Evolutionary conservation across 2,329 filamentous ascomycete species (phyloP), one percentile per base, ranked within the genome.

Genomic region (Xylaria multiplex): DNA sequence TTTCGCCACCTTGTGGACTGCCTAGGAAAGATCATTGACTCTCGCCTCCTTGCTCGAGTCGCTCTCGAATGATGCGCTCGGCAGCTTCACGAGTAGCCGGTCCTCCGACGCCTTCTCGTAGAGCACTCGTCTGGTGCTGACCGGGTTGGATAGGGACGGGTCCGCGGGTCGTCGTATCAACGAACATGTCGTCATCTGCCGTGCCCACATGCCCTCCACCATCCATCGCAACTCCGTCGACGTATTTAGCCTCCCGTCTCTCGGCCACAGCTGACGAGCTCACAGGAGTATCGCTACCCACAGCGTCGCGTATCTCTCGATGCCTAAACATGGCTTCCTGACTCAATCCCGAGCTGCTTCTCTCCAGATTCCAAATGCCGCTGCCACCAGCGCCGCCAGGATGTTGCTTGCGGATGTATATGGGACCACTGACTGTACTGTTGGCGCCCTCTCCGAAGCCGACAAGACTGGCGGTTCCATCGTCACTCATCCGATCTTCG

Each of bases 371-470:
- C 81, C 81, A 85, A 6, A 74, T 66, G 3, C 71, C 74, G 5
- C 67, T 65, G 7, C 71, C 71, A 32, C 73, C 75, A 22, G 65
- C 76, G 65, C 72, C 79, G 69, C 75, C 80, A 70, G 81, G 83
- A 69, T 79, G 78, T 57, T 82, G 78, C 54, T 85, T 77, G 66
- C 85, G 80, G 77, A 86, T 82, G 80, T 91, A 86, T 75, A 91
- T 91, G 45, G 92, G 92, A 0, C 93, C 93, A 66, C 90, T 93
- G 64, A 94, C 90, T 5, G 93, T 93, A 77, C 91, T 93, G 71
- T 91, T 92, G 9, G 95, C 94, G 40, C 94, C 95, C 78, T 97
- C 94, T 56, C 95, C 95, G 72, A 97, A 97, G 0, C 91, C 95
- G 9, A 97, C 95, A 6, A 97, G 84, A 69, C 91, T 95, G 2